These are phyloP conservation scores for Thelonectria rubi DNA, from an alignment of 2,329 filamentous ascomycete species.

Conservation along the genomic window DNA sequence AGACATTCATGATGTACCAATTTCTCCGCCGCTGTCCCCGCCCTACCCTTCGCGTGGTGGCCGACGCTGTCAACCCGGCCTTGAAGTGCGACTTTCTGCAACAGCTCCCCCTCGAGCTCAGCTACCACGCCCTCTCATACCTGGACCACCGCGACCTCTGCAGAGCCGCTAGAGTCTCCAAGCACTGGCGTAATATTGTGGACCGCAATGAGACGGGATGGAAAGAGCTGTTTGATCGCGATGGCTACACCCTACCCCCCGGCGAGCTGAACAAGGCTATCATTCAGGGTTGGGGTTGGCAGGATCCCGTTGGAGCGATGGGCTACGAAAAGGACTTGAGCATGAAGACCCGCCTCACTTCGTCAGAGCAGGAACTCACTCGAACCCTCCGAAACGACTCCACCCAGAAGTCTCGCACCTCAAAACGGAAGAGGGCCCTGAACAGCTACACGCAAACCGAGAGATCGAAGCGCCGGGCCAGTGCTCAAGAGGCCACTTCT, in stretches of 20 bases:
- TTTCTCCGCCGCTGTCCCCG: constrained; percentile 88
- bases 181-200: constrained; percentile 88
- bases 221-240: constrained; percentile 89
- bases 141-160: constrained; percentile 88
- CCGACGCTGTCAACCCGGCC: constrained; percentile 90
- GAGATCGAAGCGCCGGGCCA: constrained; percentile 63
- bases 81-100: constrained; percentile 93
- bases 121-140: constrained; percentile 86
- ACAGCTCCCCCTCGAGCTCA: constrained; percentile 84
- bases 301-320: constrained; percentile 79
- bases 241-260: constrained; percentile 80
- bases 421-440: constrained; percentile 66
- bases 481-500: constrained; percentile 55
- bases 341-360: constrained; percentile 60
- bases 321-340: constrained; percentile 86
- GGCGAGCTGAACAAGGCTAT: constrained; percentile 90
- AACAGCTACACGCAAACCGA: constrained; percentile 57
- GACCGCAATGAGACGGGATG: constrained; percentile 95
- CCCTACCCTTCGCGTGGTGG: constrained; percentile 87
- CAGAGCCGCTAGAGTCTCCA: constrained; percentile 90
- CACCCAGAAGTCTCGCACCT: constrained; percentile 56
- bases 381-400: constrained; percentile 53
- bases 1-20: constrained; percentile 97
- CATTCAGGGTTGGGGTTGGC: constrained; percentile 95
- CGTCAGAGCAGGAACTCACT: constrained; percentile 62